Conservation (phyloP, 768 basidiomycete species). For the Tulasnella sp. region DNA sequence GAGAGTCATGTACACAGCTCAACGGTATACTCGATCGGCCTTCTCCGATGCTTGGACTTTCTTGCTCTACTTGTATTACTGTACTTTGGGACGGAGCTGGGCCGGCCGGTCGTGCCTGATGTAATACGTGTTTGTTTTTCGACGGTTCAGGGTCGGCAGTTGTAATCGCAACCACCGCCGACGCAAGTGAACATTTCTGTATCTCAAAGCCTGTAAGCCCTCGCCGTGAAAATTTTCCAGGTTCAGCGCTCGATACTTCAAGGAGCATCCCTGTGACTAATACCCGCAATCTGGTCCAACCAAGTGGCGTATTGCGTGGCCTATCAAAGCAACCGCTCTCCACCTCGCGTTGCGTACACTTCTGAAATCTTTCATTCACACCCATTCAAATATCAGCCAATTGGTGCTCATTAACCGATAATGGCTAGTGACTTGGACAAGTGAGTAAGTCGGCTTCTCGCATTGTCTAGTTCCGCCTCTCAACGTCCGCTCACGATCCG, state of each 20-base stretch:
- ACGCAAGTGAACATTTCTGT: not conserved
- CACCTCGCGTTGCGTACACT: not conserved
- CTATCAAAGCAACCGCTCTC: not conserved
- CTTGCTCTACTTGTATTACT: not conserved
- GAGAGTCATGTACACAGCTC: not conserved
- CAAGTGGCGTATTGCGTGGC: not conserved
- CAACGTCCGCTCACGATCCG: not conserved
- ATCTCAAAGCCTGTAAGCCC: not conserved
- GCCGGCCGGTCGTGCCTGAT: not conserved
- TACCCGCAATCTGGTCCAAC: not conserved
- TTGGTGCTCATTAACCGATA: not conserved
- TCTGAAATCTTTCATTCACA: not conserved
- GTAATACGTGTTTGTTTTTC: not conserved
- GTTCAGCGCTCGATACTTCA: not conserved
- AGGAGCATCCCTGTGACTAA: not conserved
- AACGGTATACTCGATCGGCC: not conserved
- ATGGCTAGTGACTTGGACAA: conserved; percentile 29
- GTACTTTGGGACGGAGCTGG: no score
- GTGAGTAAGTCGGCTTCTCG: conserved; percentile 20
- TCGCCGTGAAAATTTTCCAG: not conserved
- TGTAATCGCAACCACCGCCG: not conserved
- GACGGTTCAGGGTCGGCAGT: not conserved
- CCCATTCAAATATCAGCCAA: not conserved
- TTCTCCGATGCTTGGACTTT: not conserved
- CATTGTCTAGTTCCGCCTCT: not conserved